Base-by-base conservation (phyloP, 208 protist genomes). In the Leishmania tarentolae region DNA sequence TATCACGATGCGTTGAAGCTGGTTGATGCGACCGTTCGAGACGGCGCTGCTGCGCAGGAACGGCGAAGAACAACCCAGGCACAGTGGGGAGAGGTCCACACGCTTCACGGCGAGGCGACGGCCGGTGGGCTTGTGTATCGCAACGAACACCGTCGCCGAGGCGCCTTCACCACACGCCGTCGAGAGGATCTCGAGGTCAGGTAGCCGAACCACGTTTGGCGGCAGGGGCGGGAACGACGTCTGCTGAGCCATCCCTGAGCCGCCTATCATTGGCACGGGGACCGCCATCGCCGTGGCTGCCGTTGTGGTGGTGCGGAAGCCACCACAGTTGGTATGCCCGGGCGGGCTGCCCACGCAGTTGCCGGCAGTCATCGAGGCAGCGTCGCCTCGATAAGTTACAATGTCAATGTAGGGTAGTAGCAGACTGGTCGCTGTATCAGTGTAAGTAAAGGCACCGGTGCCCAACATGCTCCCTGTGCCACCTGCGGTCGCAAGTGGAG, bases 81-180 rank as follows among this genome's bases (percentile, higher is more conserved):
- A 92, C 56, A 97, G 75, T 17, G 88, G 87, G 6, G 87, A 88
- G 44, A 97, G 90, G 78, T 97, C 90, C 70, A 97, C 85, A 17
- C 90, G 89, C 83, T 97, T 97, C 61, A 97, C 92, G n/a, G 93
- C 93, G 3, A 97, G 83, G 15, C 84, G 87, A 0, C 88, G 88
- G 28, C 88, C 88, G 0, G 91, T 94, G 1, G 93, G 93, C 17
- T 83, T 77, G 81, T 97, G 93, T 37, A 92, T 87, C 19, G 92
- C 91, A 9, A 92, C 85, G 78, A 88, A 94, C n/a, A 97, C 93
- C 40, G 83, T 80, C 40, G 92, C 93, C 1, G 93, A 95, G 4
- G 93, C 93, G 1, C 93, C 93, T 66, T 94, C 89, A 40, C 92
- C 93, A 17, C 94, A 83, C 7, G 73, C 35, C 21, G 69, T 84